Percentiles rank a stretch among this genome's conserved stretches.
phyloP scores from a whole-genome alignment of 2,329 filamentous ascomycete species.

The Graphiopsis chlorocephala region DNA sequence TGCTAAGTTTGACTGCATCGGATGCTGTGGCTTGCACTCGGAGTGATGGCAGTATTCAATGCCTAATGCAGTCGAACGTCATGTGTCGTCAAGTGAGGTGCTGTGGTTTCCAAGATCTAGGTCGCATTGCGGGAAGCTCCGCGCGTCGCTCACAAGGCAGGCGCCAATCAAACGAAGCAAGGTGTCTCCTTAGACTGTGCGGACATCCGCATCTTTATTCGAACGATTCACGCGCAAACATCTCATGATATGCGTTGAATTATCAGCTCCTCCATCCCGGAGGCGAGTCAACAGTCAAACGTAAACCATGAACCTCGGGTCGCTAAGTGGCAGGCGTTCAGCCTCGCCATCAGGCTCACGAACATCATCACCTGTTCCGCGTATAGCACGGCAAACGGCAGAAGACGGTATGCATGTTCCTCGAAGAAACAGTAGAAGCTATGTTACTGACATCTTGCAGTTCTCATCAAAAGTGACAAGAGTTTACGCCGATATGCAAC shows the following conservation, averaged over 20 bases:
- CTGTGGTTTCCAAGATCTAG: not conserved
- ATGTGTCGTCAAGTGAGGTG: not conserved
- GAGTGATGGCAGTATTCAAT: not conserved
- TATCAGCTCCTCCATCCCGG: not conserved
- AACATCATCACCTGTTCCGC: constrained; percentile 69
- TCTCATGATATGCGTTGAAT: constrained; percentile 1
- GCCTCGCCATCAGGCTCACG: constrained; percentile 79
- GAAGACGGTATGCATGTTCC: constrained; percentile 65
- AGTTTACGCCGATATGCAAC: constrained; percentile 83
- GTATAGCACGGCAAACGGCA: constrained; percentile 73
- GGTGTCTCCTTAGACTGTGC: constrained; percentile 10
- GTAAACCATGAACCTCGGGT: constrained; percentile 13
- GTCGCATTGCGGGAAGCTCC: not conserved
- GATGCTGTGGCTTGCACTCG: not conserved
- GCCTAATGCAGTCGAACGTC: not conserved
- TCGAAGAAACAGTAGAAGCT: not conserved
- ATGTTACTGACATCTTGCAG: constrained; percentile 14
- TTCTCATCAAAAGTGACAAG: constrained; percentile 58
- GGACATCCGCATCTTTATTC: not conserved
- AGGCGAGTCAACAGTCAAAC: not conserved
- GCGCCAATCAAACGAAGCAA: constrained; percentile 12
- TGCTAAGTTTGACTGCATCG: constrained; percentile 2
- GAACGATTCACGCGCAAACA: not conserved
- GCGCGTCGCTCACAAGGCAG: not conserved
- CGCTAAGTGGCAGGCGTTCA: constrained; percentile 13